Percentiles rank a stretch among this genome's conserved stretches.
Conservation (phyloP, 768 basidiomycete genomes). For the Rubroboletus pulcherrimus region DNA sequence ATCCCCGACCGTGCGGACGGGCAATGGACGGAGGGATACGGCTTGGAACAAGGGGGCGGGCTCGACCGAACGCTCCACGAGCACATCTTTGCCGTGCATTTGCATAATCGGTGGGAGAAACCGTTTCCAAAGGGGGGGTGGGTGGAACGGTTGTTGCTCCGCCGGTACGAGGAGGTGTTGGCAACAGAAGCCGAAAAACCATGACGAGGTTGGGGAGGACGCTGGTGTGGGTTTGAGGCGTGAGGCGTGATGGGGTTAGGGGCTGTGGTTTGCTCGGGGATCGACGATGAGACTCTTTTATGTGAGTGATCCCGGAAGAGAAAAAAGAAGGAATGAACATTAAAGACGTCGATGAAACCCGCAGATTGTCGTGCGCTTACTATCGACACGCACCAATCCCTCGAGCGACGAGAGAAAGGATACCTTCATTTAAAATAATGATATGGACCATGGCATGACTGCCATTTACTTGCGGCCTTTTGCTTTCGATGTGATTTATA, state of each 20-base stretch:
- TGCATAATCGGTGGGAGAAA: constrained; percentile 96
- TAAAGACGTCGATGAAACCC: neutral
- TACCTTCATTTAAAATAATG: neutral
- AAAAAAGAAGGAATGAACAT: neutral
- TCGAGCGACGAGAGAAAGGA: neutral
- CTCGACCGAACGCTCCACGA: constrained; percentile 52
- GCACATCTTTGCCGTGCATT: constrained; percentile 81
- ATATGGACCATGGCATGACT: neutral
- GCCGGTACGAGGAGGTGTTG: constrained; percentile 48
- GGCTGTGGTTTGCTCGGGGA: neutral
- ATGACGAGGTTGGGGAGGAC: no score
- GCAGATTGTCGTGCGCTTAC: neutral
- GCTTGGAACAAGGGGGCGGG: constrained; percentile 59
- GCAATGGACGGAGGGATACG: constrained; percentile 53
- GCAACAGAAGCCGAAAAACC: neutral
- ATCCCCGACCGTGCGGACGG: constrained; percentile 46
- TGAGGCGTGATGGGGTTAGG: no score
- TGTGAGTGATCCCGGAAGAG: neutral
- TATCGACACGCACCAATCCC: no score
- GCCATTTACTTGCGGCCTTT: neutral
- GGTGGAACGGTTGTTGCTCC: constrained; percentile 77
- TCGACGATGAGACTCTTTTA: neutral
- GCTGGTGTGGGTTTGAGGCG: no score
- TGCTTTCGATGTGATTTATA: neutral
- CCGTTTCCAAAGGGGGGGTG: constrained; percentile 77